Evolutionary conservation across 768 basidiomycete species (phyloP), one percentile per base, ranked within the genome.

Genomic region (Pleurotus ostreatus): DNA sequence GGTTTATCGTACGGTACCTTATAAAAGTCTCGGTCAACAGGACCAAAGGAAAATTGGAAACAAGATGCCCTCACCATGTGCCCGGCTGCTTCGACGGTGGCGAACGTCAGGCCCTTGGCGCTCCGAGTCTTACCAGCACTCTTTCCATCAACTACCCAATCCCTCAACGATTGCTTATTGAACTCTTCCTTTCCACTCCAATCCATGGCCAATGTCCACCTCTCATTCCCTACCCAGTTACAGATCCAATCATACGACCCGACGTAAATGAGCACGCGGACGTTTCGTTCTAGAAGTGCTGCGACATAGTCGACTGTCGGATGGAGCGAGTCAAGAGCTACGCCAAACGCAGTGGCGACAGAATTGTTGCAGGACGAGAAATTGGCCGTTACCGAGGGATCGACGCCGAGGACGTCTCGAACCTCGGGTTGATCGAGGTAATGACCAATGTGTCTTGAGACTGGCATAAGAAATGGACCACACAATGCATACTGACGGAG

Each of bases 1-100:
- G 82, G 82, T 61, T 84, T 84, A 59, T 88, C 82, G 60, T 80
- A 82, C 0, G 86, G 85, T 18, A 78, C 82, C 82, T 82, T 47
- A 11, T 5, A 37, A 51, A 5, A 4, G 55, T 39, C 5, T 57
- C 16, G 45, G 23, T 20, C 15, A n/a, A n/a, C n/a, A 13, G 1
- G 8, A 34, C 23, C n/a, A 7, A 47, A 30, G 41, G 22, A 11
- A 16, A 9, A 11, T 34, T 11, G 30, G 8, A 3, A 9, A 9
- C 30, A 34, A 34, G 30, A 34, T 34, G 66, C 8, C 22, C 74
- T 62, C 40, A 85, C 86, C 85, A 87, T 82, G 68, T 88, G 86
- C 16, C 86, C 85, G 15, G 85, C 86, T 4, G 75, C 80, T 40
- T 72, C 66, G 26, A 85, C 65, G 0, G 78, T 84, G n/a, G 78